Conservation (phyloP, 257 asterid genomes). For the Solanum dulcamara region DNA sequence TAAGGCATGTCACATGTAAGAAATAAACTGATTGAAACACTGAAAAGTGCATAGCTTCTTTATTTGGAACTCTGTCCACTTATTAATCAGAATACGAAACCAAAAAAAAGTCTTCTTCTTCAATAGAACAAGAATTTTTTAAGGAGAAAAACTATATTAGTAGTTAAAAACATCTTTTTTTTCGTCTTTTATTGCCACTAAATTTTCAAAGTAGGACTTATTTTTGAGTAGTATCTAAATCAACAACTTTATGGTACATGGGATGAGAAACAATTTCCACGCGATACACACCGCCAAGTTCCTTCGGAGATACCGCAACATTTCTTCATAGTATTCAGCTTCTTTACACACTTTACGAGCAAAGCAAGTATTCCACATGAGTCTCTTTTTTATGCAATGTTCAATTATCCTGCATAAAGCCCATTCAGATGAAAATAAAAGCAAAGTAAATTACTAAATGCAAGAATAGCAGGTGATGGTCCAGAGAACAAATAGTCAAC, state of each 20-base stretch:
- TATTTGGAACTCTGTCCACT: background rate
- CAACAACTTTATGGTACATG: background rate
- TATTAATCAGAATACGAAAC: background rate
- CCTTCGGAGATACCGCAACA: slow-evolving; percentile 92
- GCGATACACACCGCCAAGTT: slow-evolving; percentile 70
- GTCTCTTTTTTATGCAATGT: slow-evolving; percentile 87
- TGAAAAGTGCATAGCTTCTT: background rate
- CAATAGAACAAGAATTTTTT: background rate
- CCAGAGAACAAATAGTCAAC: background rate
- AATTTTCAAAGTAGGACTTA: background rate
- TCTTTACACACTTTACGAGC: slow-evolving; percentile 94
- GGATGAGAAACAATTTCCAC: slow-evolving; percentile 4
- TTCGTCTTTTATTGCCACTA: background rate
- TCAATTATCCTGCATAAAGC: slow-evolving; percentile 62
- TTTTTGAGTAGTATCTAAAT: background rate
- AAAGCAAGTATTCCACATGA: slow-evolving; percentile 69
- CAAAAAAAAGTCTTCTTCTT: background rate
- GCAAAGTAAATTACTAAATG: background rate
- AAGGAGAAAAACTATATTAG: background rate
- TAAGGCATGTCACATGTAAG: background rate
- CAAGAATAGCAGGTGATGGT: background rate
- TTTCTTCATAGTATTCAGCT: slow-evolving; percentile 91
- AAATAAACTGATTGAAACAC: background rate
- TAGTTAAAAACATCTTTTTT: background rate
- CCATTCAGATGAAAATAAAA: background rate